These are phyloP conservation scores for Lippia alba DNA, from an alignment of 305 asterid genomes.

Conservation along the genomic window DNA sequence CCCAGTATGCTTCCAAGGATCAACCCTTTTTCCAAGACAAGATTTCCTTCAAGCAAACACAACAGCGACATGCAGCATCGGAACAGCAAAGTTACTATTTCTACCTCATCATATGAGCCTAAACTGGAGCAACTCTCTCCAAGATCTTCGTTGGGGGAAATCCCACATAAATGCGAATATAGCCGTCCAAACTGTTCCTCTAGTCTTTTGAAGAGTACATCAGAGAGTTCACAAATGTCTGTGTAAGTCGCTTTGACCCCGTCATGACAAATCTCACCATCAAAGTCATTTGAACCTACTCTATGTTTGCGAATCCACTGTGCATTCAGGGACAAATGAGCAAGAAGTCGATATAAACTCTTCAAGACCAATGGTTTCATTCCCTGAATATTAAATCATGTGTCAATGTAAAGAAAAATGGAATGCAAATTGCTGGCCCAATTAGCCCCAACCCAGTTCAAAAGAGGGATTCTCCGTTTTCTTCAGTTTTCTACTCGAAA, in stretches of 20 bases:
- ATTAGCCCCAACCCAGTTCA: slow-evolving; percentile 2
- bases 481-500: neutral
- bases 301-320: slow-evolving; percentile 34
- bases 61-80: slow-evolving; percentile 75
- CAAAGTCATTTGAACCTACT: slow-evolving; percentile 40
- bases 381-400: slow-evolving; percentile 54
- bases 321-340: slow-evolving; percentile 46
- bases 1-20: slow-evolving; percentile 53
- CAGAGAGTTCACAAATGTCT: slow-evolving; percentile 54
- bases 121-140: slow-evolving; percentile 40
- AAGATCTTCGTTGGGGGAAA: slow-evolving; percentile 38
- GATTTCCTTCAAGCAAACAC: slow-evolving; percentile 42
- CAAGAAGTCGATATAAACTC: slow-evolving; percentile 59
- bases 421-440: slow-evolving; percentile 4
- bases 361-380: slow-evolving; percentile 51
- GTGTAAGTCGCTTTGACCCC: slow-evolving; percentile 40
- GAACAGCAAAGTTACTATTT: slow-evolving; percentile 56
- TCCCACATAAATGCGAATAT: slow-evolving; percentile 43
- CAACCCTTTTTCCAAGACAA: slow-evolving; percentile 56
- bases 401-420: slow-evolving; percentile 24
- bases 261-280: slow-evolving; percentile 42
- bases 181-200: slow-evolving; percentile 52
- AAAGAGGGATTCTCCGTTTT: slow-evolving; percentile 1
- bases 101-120: slow-evolving; percentile 41
- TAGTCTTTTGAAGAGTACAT: slow-evolving; percentile 55